These are phyloP conservation scores for Eleusine coracana DNA, from an alignment of 176 grass and related monocot genomes.

Conservation along the genomic window DNA sequence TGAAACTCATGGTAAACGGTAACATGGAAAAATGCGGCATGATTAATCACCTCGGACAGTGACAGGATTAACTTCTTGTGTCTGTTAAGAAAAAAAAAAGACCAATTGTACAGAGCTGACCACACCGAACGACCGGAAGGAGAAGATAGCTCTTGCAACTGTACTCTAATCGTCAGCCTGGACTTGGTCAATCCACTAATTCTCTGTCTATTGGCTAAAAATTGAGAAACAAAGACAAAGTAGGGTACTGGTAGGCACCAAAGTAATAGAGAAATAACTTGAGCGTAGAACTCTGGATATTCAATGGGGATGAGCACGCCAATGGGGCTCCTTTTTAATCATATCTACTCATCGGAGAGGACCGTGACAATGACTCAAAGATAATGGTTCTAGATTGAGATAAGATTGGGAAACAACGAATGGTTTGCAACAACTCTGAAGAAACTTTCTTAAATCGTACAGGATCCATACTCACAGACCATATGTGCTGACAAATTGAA, in stretches of 20 bases:
- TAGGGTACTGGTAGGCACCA: neutral
- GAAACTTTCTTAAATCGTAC: neutral
- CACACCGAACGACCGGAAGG: constrained; percentile 10
- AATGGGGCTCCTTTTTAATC: constrained; percentile 29
- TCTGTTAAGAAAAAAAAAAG: neutral
- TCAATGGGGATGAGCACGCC: neutral
- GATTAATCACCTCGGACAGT: constrained; percentile 5
- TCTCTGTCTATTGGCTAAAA: neutral
- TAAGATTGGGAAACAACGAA: constrained; percentile 11
- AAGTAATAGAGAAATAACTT: constrained; percentile 2
- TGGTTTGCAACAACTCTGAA: neutral
- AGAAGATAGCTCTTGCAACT: neutral
- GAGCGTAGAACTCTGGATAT: neutral
- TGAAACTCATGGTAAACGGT: too few relatives aligned
- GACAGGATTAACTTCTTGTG: constrained; percentile 15
- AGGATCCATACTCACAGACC: neutral
- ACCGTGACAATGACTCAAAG: neutral
- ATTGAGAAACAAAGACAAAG: neutral
- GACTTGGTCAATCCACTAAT: constrained; percentile 21
- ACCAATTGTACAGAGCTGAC: neutral
- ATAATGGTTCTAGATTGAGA: neutral
- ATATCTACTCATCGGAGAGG: constrained; percentile 18
- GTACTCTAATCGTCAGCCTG: neutral
- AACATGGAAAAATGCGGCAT: neutral
- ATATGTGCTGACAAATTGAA: neutral